Conservation (phyloP, 345 rosid genomes). For the Mercurialis annua region DNA sequence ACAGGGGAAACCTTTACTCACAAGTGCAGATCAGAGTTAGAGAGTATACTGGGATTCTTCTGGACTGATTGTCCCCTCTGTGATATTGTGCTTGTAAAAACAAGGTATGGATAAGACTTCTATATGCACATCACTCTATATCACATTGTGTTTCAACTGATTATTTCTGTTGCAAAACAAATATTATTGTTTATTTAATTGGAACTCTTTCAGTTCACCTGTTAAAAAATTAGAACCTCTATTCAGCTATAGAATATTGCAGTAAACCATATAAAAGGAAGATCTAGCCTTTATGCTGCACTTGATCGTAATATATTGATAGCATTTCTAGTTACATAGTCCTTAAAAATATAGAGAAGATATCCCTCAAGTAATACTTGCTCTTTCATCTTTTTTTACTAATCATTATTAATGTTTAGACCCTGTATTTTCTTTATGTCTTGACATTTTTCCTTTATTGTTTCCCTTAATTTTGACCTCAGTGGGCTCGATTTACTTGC, state of each 20-base stretch:
- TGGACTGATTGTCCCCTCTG: slow-evolving; percentile 92
- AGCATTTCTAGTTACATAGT: background rate
- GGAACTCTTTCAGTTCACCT: background rate
- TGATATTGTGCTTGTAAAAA: slow-evolving; percentile 82
- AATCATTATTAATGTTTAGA: background rate
- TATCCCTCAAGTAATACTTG: background rate
- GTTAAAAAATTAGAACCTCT: background rate
- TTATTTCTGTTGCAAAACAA: background rate
- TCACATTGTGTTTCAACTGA: background rate
- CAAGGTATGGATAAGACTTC: slow-evolving; percentile 52
- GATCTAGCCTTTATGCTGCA: background rate
- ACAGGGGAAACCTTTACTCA: slow-evolving; percentile 59
- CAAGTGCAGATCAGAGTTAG: slow-evolving; percentile 70
- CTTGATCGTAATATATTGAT: background rate
- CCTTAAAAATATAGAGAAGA: background rate
- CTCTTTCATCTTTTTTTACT: slow-evolving; percentile 11
- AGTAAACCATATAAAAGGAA: background rate
- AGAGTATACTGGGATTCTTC: slow-evolving; percentile 83
- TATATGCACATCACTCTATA: slow-evolving; percentile 1
- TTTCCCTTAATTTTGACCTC: slow-evolving; percentile 29
- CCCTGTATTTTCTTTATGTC: background rate
- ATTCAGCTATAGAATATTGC: background rate
- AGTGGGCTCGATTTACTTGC: slow-evolving; percentile 93
- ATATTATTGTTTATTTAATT: background rate
- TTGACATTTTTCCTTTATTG: background rate